Conservation (phyloP, 2,329 filamentous ascomycete genomes). For the Cladosporium colombiae region DNA sequence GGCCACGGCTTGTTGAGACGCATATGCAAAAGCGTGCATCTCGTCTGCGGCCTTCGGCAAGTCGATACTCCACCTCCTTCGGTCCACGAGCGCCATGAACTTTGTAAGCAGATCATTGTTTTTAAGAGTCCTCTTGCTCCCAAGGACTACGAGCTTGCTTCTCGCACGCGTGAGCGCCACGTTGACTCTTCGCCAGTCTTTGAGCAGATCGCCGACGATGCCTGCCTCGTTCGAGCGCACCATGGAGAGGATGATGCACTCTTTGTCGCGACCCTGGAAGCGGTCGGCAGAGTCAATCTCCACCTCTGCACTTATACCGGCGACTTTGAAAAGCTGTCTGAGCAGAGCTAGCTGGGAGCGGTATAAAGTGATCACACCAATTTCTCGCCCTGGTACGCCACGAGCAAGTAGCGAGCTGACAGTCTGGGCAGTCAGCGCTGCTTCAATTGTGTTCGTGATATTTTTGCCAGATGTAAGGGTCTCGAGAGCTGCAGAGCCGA, state of each 20-base stretch:
- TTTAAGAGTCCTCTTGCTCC: conserved; percentile 75
- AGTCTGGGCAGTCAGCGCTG: conserved; percentile 73
- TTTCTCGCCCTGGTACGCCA: conserved; percentile 72
- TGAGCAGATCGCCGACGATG: conserved; percentile 85
- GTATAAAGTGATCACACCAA: conserved; percentile 97
- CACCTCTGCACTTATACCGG: conserved; percentile 56
- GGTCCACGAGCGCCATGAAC: conserved; percentile 77
- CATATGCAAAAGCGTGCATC: conserved; percentile 30
- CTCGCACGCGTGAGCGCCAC: conserved; percentile 92
- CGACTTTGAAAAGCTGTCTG: conserved; percentile 62
- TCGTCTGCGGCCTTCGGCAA: conserved; percentile 44
- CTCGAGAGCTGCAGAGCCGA: conserved; percentile 67
- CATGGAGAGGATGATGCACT: conserved; percentile 82
- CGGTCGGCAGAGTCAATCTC: conserved; percentile 98
- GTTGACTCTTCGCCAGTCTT: conserved; percentile 91
- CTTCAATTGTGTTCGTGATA: conserved; percentile 86
- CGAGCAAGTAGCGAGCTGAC: conserved; percentile 75
- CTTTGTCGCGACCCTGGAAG: conserved; percentile 95
- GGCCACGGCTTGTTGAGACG: conserved; percentile 26
- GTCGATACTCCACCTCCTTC: conserved; percentile 76
- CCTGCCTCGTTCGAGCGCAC: conserved; percentile 83
- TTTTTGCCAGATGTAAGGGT: conserved; percentile 72
- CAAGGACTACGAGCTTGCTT: conserved; percentile 86
- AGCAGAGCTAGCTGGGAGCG: conserved; percentile 85
- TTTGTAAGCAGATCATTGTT: conserved; percentile 71